Evolutionary conservation across 2,329 filamentous ascomycete genomes (phyloP).

Genomic region (Scedosporium dehoogii): DNA sequence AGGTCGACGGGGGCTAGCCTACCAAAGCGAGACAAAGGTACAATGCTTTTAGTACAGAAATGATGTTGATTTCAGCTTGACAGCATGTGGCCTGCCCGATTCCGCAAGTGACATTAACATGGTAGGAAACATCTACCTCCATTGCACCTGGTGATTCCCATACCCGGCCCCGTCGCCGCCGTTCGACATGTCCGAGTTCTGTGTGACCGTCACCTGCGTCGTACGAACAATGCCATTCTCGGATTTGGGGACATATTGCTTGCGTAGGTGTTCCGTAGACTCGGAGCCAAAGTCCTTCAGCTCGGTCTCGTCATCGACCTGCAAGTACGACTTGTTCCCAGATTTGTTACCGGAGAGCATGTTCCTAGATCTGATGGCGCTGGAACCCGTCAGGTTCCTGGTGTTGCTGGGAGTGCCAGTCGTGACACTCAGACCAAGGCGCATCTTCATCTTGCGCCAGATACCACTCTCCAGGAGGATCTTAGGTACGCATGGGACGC

Average conservation of each 20-base stretch:
- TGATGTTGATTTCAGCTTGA: too few relatives aligned
- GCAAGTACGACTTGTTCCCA: slow-evolving; percentile 8
- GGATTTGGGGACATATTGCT: neutral
- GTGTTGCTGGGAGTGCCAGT: neutral
- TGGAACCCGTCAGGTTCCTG: slow-evolving; percentile 5
- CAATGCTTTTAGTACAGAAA: too few relatives aligned
- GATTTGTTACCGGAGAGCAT: neutral
- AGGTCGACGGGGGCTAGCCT: too few relatives aligned
- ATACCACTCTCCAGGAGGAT: slow-evolving; percentile 14
- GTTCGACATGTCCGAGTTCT: slow-evolving; percentile 2
- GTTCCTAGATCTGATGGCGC: slow-evolving; percentile 8
- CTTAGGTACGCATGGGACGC: slow-evolving; percentile 27
- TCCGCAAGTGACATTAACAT: too few relatives aligned
- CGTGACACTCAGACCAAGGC: neutral
- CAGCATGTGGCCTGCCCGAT: too few relatives aligned
- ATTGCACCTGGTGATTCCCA: slow-evolving; percentile 5
- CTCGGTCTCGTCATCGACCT: slow-evolving; percentile 8
- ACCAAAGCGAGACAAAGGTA: too few relatives aligned
- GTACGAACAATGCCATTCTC: slow-evolving; percentile 9
- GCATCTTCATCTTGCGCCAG: neutral
- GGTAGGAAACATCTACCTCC: slow-evolving; percentile 8
- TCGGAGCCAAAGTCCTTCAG: slow-evolving; percentile 8
- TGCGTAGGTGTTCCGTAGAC: slow-evolving; percentile 9
- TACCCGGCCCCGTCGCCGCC: neutral
- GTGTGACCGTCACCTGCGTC: slow-evolving; percentile 4